phyloP scores from a whole-genome alignment of 495 filamentous ascomycete species.

The Elasticomyces elasticus region DNA sequence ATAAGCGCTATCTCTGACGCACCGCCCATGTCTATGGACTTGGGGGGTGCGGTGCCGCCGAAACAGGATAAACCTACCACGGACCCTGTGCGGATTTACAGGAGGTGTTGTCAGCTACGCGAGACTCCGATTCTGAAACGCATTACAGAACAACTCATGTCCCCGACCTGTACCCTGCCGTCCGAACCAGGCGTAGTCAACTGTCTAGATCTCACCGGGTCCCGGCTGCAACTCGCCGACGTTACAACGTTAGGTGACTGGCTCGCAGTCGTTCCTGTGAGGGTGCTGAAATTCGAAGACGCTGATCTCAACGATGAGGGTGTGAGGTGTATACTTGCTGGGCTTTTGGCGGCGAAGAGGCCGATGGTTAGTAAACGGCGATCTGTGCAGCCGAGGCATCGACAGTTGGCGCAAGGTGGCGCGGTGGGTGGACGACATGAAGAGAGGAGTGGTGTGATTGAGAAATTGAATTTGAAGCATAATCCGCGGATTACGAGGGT shows the following conservation, averaged over 20 bases:
- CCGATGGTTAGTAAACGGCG: slow-evolving; percentile 32
- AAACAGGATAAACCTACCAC: slow-evolving; percentile 69
- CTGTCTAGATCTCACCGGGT: slow-evolving; percentile 72
- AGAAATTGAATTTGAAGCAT: slow-evolving; percentile 82
- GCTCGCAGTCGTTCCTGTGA: slow-evolving; percentile 84
- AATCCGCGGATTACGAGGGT: slow-evolving; percentile 72
- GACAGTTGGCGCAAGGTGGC: too few relatives aligned
- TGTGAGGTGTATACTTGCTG: slow-evolving; percentile 74
- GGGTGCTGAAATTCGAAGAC: slow-evolving; percentile 72
- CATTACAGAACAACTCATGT: slow-evolving; percentile 70
- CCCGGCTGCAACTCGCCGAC: slow-evolving; percentile 72
- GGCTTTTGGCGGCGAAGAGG: slow-evolving; percentile 69
- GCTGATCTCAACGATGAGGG: slow-evolving; percentile 80
- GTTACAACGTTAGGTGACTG: slow-evolving; percentile 83
- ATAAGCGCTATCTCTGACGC: neutral
- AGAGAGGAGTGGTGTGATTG: slow-evolving; percentile 59
- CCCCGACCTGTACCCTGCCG: slow-evolving; percentile 11
- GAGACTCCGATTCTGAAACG: slow-evolving; percentile 84
- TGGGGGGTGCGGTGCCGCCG: slow-evolving; percentile 31
- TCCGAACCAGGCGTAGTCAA: slow-evolving; percentile 62
- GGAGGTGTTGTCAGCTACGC: slow-evolving; percentile 84
- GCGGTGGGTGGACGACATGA: slow-evolving; percentile 38
- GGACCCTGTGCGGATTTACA: slow-evolving; percentile 85
- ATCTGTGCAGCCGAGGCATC: slow-evolving; percentile 7
- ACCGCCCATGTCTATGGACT: neutral